Percentiles rank a stretch among this genome's conserved stretches.
phyloP scores from a whole-genome alignment of 768 basidiomycete species.

The Hortiboletus flavorubellus region DNA sequence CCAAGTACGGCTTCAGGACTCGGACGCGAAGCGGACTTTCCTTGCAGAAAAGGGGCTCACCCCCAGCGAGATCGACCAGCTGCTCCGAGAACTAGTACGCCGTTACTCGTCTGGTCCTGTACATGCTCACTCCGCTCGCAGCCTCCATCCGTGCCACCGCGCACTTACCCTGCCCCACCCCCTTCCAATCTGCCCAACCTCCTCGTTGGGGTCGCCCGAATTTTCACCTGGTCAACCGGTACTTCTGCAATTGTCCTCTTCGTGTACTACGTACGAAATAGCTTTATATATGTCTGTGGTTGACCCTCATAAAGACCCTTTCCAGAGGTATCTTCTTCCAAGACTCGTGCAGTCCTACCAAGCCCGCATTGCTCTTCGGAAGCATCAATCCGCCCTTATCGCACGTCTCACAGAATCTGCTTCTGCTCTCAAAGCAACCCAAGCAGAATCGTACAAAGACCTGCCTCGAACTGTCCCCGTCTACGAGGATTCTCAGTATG shows the following conservation, averaged over 20 bases:
- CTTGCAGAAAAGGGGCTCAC: slow-evolving; percentile 68
- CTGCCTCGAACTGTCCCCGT: slow-evolving; percentile 53
- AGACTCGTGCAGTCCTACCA: slow-evolving; percentile 54
- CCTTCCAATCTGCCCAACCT: slow-evolving; percentile 69
- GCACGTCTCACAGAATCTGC: slow-evolving; percentile 54
- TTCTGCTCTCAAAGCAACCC: slow-evolving; percentile 50
- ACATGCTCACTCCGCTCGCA: slow-evolving; percentile 16
- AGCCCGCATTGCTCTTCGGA: slow-evolving; percentile 58
- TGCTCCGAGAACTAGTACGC: slow-evolving; percentile 57
- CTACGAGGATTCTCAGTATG: slow-evolving; percentile 46
- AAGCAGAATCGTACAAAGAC: slow-evolving; percentile 50
- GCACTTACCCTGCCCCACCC: slow-evolving; percentile 67
- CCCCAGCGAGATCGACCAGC: slow-evolving; percentile 53
- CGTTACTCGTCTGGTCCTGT: background rate
- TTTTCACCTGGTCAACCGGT: slow-evolving; percentile 66
- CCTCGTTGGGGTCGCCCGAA: slow-evolving; percentile 55
- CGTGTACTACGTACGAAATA: slow-evolving; percentile 58
- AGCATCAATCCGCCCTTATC: slow-evolving; percentile 58
- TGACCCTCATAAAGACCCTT: slow-evolving; percentile 6
- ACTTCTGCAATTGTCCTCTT: slow-evolving; percentile 56
- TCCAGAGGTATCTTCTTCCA: slow-evolving; percentile 66
- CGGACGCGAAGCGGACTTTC: slow-evolving; percentile 55
- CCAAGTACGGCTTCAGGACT: slow-evolving; percentile 58
- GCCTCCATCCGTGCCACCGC: slow-evolving; percentile 58
- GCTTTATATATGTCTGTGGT: background rate